These are phyloP conservation scores for Suhomyces terraborum DNA, from an alignment of 1,139 yeast genomes.

Conservation along the genomic window DNA sequence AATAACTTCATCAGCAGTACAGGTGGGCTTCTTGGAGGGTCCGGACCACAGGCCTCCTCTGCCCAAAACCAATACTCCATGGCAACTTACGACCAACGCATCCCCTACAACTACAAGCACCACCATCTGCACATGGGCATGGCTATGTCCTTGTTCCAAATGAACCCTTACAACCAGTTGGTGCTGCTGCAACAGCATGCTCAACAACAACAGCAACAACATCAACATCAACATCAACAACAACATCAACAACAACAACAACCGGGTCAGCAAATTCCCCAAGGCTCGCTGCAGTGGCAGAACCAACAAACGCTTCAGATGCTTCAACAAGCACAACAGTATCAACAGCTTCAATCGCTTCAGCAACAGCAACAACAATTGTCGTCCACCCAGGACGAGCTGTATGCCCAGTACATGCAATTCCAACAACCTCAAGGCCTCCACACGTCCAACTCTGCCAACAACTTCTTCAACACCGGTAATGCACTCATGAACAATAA, in stretches of 20 bases:
- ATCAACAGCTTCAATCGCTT: slow-evolving; percentile 8
- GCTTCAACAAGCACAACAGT: slow-evolving; percentile 3
- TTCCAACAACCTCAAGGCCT: slow-evolving; percentile 8
- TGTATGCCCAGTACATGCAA: slow-evolving; percentile 8
- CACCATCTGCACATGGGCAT: slow-evolving; percentile 13
- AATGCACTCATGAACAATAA: background rate
- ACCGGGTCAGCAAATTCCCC: slow-evolving; percentile 9
- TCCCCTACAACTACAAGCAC: slow-evolving; percentile 17
- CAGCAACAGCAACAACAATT: slow-evolving; percentile 5
- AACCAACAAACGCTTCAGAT: slow-evolving; percentile 5
- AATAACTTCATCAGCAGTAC: slow-evolving; percentile 18
- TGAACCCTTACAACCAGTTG: slow-evolving; percentile 12
- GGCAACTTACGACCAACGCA: slow-evolving; percentile 11
- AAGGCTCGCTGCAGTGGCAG: slow-evolving; percentile 5
- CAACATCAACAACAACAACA: slow-evolving; percentile 8
- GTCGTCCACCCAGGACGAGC: slow-evolving; percentile 7
- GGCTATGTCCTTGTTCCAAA: slow-evolving; percentile 13
- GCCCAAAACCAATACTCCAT: slow-evolving; percentile 3
- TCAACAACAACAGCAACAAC: slow-evolving; percentile 11
- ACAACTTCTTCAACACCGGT: slow-evolving; percentile 11
- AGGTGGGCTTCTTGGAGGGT: slow-evolving; percentile 2
- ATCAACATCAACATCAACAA: slow-evolving; percentile 3
- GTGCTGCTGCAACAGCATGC: slow-evolving; percentile 10
- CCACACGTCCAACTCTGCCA: slow-evolving; percentile 8
- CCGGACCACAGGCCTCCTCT: background rate